Evolutionary conservation across 768 basidiomycete genomes (phyloP).

Genomic region (Auriscalpium orientale): DNA sequence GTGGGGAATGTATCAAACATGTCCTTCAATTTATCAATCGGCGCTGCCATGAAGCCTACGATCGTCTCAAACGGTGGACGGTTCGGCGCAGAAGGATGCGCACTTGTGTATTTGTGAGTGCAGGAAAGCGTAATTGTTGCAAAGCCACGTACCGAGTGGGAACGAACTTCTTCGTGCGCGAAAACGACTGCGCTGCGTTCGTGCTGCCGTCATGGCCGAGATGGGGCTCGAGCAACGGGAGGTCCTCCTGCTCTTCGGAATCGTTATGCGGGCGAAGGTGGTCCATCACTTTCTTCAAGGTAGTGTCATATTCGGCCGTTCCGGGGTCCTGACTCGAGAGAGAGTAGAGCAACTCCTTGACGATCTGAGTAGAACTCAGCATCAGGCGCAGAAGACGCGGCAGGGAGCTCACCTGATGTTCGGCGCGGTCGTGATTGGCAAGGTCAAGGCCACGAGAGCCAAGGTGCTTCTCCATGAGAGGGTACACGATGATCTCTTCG

Average conservation of each 20-base stretch:
- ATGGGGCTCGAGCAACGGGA: conserved; percentile 43
- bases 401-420: conserved; percentile 39
- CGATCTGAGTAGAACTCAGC: conserved; percentile 16
- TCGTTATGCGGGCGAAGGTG: conserved; percentile 47
- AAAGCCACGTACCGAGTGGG: conserved; percentile 42
- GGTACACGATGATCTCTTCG: conserved; percentile 60
- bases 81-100: conserved; percentile 47
- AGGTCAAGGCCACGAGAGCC: conserved; percentile 42
- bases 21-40: conserved; percentile 55
- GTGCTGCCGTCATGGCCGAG: conserved; percentile 38
- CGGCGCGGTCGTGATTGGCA: conserved; percentile 46
- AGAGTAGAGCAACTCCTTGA: conserved; percentile 35
- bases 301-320: conserved; percentile 32
- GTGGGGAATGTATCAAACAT: conserved; percentile 47
- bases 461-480: conserved; percentile 50
- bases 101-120: conserved; percentile 20
- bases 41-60: conserved; percentile 43
- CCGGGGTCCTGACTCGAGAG: conserved; percentile 40
- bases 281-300: conserved; percentile 39
- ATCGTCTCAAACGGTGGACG: conserved; percentile 56
- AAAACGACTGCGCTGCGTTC: conserved; percentile 40
- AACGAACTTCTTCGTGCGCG: conserved; percentile 52
- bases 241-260: conserved; percentile 49
- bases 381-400: not conserved
- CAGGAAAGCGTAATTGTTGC: too few relatives aligned